These are phyloP conservation scores for Thalassiosira oceanica DNA, from an alignment of 352 stramenopile genomes.

Conservation along the genomic window DNA sequence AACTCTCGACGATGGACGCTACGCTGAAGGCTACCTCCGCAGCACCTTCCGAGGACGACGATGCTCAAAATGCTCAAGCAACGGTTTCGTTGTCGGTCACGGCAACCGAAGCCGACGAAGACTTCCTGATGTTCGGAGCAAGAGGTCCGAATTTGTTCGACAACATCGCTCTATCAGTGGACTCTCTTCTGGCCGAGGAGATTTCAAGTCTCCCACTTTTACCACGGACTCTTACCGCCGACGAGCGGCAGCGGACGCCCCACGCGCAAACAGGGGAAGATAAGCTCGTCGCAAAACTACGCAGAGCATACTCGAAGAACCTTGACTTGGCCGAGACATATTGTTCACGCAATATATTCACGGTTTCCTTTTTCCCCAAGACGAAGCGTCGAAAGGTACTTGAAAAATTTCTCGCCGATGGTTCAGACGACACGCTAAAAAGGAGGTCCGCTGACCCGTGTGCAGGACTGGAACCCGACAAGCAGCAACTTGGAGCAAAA, in stretches of 20 bases:
- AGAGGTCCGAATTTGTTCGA: conserved; percentile 47
- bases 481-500: background rate
- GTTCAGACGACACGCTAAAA: conserved; percentile 1
- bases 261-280: conserved; percentile 30
- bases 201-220: conserved; percentile 54
- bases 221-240: conserved; percentile 6
- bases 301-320: conserved; percentile 57
- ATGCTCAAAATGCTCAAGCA: background rate
- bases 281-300: conserved; percentile 40
- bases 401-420: conserved; percentile 22
- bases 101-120: conserved; percentile 11
- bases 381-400: conserved; percentile 56
- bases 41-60: background rate
- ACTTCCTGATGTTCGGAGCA: conserved; percentile 56
- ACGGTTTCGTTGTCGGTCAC: background rate
- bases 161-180: conserved; percentile 44
- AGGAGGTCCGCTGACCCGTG: background rate
- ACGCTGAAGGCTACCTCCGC: too few species aligned
- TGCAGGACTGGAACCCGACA: background rate
- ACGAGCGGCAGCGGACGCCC: background rate
- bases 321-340: conserved; percentile 61
- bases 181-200: conserved; percentile 43
- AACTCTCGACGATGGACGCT: too few species aligned
- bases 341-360: conserved; percentile 59
- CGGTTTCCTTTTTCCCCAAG: conserved; percentile 47